Percentiles rank a stretch among this genome's conserved stretches.
Evolutionary conservation across 768 basidiomycete genomes (phyloP).

Genomic region (Wakefieldia striispora): DNA sequence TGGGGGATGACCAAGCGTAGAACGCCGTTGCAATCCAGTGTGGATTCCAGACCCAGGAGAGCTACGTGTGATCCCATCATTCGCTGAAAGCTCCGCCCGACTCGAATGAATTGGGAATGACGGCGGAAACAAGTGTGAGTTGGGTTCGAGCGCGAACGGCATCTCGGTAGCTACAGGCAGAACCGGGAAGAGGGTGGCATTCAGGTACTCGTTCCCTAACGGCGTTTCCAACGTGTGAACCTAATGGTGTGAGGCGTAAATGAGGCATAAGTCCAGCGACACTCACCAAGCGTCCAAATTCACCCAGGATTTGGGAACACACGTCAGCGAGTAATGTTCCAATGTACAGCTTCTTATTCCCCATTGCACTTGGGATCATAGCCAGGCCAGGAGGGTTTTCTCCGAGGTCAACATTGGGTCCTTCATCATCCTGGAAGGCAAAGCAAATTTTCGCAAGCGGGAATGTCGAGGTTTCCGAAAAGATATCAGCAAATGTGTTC

Average conservation of each 20-base stretch:
- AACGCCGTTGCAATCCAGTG: slow-evolving; percentile 43
- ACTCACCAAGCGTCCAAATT: slow-evolving; percentile 82
- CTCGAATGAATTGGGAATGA: slow-evolving; percentile 51
- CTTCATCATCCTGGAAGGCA: slow-evolving; percentile 73
- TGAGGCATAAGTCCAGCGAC: background rate
- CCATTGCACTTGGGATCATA: slow-evolving; percentile 81
- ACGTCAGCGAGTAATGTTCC: slow-evolving; percentile 87
- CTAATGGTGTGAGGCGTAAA: slow-evolving; percentile 39
- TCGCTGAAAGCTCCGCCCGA: slow-evolving; percentile 50
- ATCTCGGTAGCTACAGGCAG: slow-evolving; percentile 62
- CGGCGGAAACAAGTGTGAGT: slow-evolving; percentile 40
- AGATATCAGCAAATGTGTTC: slow-evolving; percentile 58
- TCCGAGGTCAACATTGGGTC: slow-evolving; percentile 50
- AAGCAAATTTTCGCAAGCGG: slow-evolving; percentile 83
- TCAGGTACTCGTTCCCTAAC: slow-evolving; percentile 82
- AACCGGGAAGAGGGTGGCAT: slow-evolving; percentile 61
- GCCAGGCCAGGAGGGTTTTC: slow-evolving; percentile 63
- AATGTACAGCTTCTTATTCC: slow-evolving; percentile 84
- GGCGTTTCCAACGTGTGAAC: slow-evolving; percentile 78
- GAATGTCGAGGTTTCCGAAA: slow-evolving; percentile 63
- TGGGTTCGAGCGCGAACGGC: slow-evolving; percentile 52
- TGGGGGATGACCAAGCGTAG: slow-evolving; percentile 43
- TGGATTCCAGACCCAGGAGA: slow-evolving; percentile 39
- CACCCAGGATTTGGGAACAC: slow-evolving; percentile 81
- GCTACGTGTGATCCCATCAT: slow-evolving; percentile 49